Evolutionary conservation across 768 basidiomycete species (phyloP).

Genomic region (Paxillus ammoniavirescens): DNA sequence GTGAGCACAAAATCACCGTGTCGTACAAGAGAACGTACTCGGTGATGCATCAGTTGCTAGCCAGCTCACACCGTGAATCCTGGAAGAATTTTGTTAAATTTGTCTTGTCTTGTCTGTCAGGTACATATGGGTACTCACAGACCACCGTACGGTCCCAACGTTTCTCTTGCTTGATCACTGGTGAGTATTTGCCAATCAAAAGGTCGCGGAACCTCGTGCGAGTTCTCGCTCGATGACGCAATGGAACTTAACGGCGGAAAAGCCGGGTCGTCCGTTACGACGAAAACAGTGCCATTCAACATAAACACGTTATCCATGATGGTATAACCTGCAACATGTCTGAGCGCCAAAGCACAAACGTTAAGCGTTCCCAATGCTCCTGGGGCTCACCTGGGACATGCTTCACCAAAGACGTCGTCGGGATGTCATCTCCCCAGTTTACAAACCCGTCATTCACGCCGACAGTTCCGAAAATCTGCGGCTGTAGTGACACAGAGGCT

Average conservation of each 20-base stretch:
- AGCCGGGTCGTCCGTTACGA: constrained; percentile 66
- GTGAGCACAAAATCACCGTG: constrained; percentile 1
- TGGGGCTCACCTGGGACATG: constrained; percentile 60
- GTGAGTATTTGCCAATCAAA: constrained; percentile 63
- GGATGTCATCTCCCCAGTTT: constrained; percentile 56
- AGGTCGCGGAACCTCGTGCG: constrained; percentile 40
- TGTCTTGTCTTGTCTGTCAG: neutral
- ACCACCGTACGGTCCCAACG: constrained; percentile 53
- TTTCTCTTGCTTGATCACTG: constrained; percentile 42
- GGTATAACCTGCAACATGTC: constrained; percentile 61
- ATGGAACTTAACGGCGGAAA: constrained; percentile 60
- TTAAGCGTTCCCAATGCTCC: neutral
- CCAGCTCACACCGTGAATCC: constrained; percentile 71
- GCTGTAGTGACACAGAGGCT: constrained; percentile 24
- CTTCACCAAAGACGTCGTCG: constrained; percentile 52
- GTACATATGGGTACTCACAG: constrained; percentile 36
- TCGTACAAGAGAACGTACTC: constrained; percentile 36
- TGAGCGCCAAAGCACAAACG: neutral
- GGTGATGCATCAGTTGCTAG: constrained; percentile 53
- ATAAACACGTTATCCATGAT: constrained; percentile 80
- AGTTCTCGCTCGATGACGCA: constrained; percentile 35
- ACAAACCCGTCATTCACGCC: constrained; percentile 52
- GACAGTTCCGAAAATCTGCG: constrained; percentile 22
- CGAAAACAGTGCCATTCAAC: constrained; percentile 67
- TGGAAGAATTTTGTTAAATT: constrained; percentile 20